phyloP scores from a whole-genome alignment of 306 rosid species.

The Glycine tomentella region DNA sequence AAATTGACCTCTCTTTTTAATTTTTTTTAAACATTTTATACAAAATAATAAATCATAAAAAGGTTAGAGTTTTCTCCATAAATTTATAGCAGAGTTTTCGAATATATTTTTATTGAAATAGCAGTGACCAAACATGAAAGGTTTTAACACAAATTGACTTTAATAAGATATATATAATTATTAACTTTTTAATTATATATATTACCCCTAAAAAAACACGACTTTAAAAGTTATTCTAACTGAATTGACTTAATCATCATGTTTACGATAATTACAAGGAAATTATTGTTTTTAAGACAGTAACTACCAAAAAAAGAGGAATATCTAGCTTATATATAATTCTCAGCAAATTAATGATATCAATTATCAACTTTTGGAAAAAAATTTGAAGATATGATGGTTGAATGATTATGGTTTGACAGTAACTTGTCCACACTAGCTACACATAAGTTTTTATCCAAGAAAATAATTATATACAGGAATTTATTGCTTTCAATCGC shows the following conservation, averaged over 20 bases:
- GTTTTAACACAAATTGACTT: no score
- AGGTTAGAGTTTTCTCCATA: background rate
- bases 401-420: slow-evolving; percentile 42
- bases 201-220: no score
- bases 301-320: background rate
- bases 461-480: no score
- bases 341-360: no score
- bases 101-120: background rate
- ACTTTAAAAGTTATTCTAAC: no score
- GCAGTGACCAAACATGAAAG: background rate
- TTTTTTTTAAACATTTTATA: background rate
- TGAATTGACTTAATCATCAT: no score
- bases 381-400: background rate
- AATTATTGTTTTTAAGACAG: background rate
- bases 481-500: background rate
- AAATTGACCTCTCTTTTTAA: background rate
- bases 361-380: no score
- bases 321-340: no score
- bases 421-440: background rate
- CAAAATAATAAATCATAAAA: background rate
- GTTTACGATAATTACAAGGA: background rate
- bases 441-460: background rate
- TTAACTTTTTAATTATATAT: no score
- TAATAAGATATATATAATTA: no score
- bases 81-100: background rate